These are phyloP conservation scores for Citropsis articulata DNA, from an alignment of 345 rosid genomes.

Conservation along the genomic window DNA sequence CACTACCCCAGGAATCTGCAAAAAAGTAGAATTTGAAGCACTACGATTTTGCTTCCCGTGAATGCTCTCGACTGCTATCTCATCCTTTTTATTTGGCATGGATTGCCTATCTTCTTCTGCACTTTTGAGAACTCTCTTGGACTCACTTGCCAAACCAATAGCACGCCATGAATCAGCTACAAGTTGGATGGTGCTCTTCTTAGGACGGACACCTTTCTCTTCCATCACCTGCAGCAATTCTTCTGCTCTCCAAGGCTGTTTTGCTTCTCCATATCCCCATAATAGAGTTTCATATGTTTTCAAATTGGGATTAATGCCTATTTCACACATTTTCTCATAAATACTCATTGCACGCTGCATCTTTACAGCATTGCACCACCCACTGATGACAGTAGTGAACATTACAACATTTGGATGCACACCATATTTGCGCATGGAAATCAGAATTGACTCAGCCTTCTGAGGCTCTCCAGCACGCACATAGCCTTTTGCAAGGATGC, in stretches of 20 bases:
- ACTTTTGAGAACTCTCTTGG: slow-evolving; percentile 40
- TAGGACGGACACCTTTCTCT: slow-evolving; percentile 52
- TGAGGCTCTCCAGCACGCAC: slow-evolving; percentile 68
- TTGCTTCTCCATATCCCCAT: slow-evolving; percentile 88
- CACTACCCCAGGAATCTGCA: slow-evolving; percentile 31
- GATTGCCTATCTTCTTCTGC: slow-evolving; percentile 18
- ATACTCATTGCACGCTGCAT: slow-evolving; percentile 66
- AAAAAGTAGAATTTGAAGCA: slow-evolving; percentile 28
- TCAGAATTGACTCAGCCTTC: slow-evolving; percentile 63
- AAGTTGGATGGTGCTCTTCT: slow-evolving; percentile 60
- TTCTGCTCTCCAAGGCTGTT: slow-evolving; percentile 83
- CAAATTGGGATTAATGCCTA: slow-evolving; percentile 57
- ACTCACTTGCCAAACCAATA: slow-evolving; percentile 60
- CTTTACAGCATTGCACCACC: slow-evolving; percentile 76
- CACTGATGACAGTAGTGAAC: slow-evolving; percentile 76
- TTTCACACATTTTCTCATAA: slow-evolving; percentile 58
- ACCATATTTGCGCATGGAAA: slow-evolving; percentile 49
- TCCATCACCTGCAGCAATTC: slow-evolving; percentile 65
- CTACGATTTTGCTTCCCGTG: slow-evolving; percentile 24
- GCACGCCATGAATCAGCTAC: slow-evolving; percentile 77
- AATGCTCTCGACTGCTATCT: slow-evolving; percentile 24
- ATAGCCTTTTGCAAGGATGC: slow-evolving; percentile 88
- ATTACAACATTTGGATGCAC: slow-evolving; percentile 79
- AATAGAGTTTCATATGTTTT: slow-evolving; percentile 83
- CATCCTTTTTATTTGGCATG: slow-evolving; percentile 22